phyloP scores from a whole-genome alignment of 1,284 basidiomycete species.

The Trichosporon sp. region DNA sequence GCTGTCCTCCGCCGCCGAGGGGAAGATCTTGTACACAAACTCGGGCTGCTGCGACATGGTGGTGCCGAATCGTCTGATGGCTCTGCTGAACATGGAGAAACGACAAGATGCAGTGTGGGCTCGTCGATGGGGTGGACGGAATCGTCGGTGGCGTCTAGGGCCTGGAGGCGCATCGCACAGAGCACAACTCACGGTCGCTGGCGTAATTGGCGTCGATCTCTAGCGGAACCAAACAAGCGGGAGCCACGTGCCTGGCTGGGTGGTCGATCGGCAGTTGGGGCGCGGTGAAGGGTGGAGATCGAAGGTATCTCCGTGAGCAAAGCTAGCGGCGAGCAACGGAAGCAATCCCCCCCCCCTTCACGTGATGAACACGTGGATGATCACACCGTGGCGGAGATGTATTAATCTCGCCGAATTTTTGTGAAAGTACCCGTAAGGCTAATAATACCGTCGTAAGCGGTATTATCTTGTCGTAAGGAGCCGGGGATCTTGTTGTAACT shows the following conservation, averaged over 20 bases:
- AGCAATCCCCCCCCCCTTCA: too few relatives aligned
- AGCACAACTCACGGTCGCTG: neutral
- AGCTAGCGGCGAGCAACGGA: too few relatives aligned
- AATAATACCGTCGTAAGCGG: too few relatives aligned
- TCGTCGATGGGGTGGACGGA: neutral
- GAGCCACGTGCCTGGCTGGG: neutral
- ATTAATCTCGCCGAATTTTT: too few relatives aligned
- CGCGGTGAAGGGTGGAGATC: too few relatives aligned
- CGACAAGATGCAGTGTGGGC: neutral
- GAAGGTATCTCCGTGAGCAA: too few relatives aligned
- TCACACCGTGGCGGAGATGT: too few relatives aligned
- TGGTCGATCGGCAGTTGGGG: neutral
- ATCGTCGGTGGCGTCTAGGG: neutral
- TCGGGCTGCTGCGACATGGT: slow-evolving; percentile 28
- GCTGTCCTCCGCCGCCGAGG: slow-evolving; percentile 38
- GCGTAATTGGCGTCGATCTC: neutral
- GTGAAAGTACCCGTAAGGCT: too few relatives aligned
- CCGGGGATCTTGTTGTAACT: too few relatives aligned
- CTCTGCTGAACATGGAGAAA: slow-evolving; percentile 9
- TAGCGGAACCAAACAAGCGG: neutral
- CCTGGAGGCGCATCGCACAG: neutral
- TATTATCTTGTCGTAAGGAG: too few relatives aligned
- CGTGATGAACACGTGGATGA: too few relatives aligned
- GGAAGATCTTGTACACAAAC: slow-evolving; percentile 46
- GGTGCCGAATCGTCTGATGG: slow-evolving; percentile 5